A percentile compares a stretch with the other conserved stretches of the same genome.
Conservation (phyloP, 2,329 filamentous ascomycete genomes). For the Venturia aucupariae region DNA sequence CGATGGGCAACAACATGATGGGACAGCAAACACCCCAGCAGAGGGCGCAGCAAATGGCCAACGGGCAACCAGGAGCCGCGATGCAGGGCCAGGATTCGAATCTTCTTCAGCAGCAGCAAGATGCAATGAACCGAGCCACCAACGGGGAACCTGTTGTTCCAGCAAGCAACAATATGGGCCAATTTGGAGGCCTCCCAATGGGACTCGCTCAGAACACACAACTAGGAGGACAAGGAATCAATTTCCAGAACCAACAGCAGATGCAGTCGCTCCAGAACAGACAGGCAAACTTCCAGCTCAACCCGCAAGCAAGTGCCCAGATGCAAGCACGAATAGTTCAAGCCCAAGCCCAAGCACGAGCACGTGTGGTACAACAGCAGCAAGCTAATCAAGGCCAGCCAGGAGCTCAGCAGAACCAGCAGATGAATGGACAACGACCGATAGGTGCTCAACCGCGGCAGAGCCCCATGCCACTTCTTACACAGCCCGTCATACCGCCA, state of each 20-base stretch:
- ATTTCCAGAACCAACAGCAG: conserved; percentile 21
- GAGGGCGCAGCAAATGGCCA: conserved; percentile 28
- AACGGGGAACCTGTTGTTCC: conserved; percentile 55
- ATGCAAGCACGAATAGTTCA: conserved; percentile 20
- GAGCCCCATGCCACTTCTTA: conserved; percentile 10
- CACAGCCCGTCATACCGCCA: conserved; percentile 1
- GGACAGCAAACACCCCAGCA: conserved; percentile 27
- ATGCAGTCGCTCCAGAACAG: conserved; percentile 28
- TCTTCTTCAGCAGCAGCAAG: conserved; percentile 52
- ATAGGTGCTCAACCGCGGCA: not conserved
- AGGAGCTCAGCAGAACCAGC: conserved; percentile 11
- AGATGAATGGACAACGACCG: conserved; percentile 1
- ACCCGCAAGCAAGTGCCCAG: conserved; percentile 10
- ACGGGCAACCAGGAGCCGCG: conserved; percentile 23
- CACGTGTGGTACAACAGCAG: conserved; percentile 20
- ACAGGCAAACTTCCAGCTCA: conserved; percentile 23
- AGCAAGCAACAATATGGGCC: conserved; percentile 43
- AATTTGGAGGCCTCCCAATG: conserved; percentile 26
- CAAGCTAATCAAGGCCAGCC: conserved; percentile 8
- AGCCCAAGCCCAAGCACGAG: not conserved
- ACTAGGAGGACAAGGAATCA: conserved; percentile 25
- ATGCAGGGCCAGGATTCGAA: conserved; percentile 33
- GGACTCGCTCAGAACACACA: conserved; percentile 26
- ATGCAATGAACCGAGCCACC: conserved; percentile 52
- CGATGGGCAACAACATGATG: conserved; percentile 17